phyloP scores from a whole-genome alignment of 768 basidiomycete species.

The Mycena pura region DNA sequence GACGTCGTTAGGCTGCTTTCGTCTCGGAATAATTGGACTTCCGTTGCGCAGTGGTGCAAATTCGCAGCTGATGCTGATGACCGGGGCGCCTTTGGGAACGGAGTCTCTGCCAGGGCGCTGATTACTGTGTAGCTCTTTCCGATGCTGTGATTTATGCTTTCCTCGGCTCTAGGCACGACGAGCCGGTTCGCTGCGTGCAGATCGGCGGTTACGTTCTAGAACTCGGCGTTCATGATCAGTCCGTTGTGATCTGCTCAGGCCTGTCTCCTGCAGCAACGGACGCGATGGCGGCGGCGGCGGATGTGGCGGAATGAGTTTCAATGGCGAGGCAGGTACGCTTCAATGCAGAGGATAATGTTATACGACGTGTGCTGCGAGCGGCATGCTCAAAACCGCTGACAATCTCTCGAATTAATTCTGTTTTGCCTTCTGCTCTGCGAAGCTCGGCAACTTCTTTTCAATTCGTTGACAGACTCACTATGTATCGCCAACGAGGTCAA shows the following conservation, averaged over 20 bases:
- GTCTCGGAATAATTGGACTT: background rate
- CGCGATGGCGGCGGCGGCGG: background rate
- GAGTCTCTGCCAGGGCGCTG: too few species aligned
- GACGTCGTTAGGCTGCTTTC: background rate
- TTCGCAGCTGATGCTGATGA: background rate
- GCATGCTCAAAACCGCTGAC: background rate
- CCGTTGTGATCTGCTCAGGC: too few species aligned
- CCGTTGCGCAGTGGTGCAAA: background rate
- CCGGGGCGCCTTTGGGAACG: constrained; percentile 6
- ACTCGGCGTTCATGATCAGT: too few species aligned
- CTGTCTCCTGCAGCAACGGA: background rate
- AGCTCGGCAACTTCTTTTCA: too few species aligned
- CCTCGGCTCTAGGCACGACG: background rate
- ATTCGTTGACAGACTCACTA: too few species aligned
- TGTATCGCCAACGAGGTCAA: too few species aligned
- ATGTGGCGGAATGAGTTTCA: background rate
- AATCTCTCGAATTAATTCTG: too few species aligned
- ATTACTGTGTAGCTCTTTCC: too few species aligned
- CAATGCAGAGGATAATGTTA: background rate
- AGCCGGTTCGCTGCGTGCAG: background rate
- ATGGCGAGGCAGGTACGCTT: background rate
- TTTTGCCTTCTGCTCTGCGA: too few species aligned
- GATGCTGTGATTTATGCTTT: background rate
- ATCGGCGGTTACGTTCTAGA: background rate
- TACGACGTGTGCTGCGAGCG: background rate